These are phyloP conservation scores for Trichoderma aggressivum DNA, from an alignment of 2,329 filamentous ascomycete species.

Conservation along the genomic window DNA sequence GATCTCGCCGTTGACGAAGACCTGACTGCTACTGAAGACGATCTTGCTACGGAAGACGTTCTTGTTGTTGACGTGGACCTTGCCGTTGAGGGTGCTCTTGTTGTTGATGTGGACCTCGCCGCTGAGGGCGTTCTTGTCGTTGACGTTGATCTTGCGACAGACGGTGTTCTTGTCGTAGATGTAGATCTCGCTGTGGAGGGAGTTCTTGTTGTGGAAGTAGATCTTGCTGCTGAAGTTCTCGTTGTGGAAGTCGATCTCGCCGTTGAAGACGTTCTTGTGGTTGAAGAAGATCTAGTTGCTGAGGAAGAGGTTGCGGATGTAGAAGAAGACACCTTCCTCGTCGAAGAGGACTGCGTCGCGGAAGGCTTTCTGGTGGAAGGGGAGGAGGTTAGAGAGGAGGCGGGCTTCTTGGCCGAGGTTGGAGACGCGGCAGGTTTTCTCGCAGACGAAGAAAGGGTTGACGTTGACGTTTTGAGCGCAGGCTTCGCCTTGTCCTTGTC, in stretches of 20 bases:
- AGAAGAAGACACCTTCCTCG: constrained; percentile 1
- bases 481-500: constrained; percentile 22
- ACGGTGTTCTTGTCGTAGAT: not conserved
- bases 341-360: not conserved
- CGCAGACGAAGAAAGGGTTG: not conserved
- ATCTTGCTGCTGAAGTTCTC: not conserved
- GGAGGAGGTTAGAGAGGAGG: not conserved
- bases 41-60: not conserved
- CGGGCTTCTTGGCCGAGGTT: constrained; percentile 10
- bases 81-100: not conserved
- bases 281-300: not conserved
- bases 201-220: not conserved
- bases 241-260: not conserved
- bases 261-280: not conserved
- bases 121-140: not conserved
- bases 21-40: not conserved
- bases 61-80: not conserved
- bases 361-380: not conserved
- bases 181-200: not conserved
- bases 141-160: not conserved
- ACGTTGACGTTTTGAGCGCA: not conserved
- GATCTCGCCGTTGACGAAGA: not conserved
- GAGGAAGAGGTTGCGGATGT: not conserved
- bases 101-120: not conserved
- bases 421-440: constrained; percentile 5